phyloP scores from a whole-genome alignment of 768 basidiomycete genomes.

The Exsudoporus frostii region DNA sequence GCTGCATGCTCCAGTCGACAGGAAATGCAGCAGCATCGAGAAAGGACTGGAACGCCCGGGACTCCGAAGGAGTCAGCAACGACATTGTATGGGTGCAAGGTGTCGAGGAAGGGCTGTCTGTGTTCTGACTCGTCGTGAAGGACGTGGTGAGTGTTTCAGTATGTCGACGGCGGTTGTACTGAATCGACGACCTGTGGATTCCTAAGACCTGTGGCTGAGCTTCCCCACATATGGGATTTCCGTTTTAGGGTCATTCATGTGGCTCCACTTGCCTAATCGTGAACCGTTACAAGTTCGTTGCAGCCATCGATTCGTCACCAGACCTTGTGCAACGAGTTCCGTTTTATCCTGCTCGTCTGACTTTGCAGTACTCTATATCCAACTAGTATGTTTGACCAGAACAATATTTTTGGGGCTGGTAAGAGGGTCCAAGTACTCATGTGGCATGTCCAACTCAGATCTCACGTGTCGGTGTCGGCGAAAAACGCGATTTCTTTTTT shows the following conservation, averaged over 20 bases:
- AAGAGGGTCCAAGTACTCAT: too few species aligned
- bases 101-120: neutral
- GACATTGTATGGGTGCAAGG: slow-evolving; percentile 40
- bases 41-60: slow-evolving; percentile 66
- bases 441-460: neutral
- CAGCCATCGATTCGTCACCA: neutral
- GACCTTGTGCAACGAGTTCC: neutral
- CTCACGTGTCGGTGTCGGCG: neutral
- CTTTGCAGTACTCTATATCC: neutral
- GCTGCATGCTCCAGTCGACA: slow-evolving; percentile 48
- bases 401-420: neutral
- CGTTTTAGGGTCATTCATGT: slow-evolving; percentile 20
- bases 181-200: slow-evolving; percentile 17
- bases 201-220: slow-evolving; percentile 29
- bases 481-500: neutral
- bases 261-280: slow-evolving; percentile 9
- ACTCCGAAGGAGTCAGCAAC: slow-evolving; percentile 64
- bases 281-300: neutral
- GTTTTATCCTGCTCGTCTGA: neutral
- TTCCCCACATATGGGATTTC: slow-evolving; percentile 23
- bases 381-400: neutral
- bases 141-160: neutral
- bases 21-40: slow-evolving; percentile 46
- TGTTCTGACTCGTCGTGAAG: neutral
- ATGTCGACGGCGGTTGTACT: slow-evolving; percentile 14